Conservation (phyloP, 108 stramenopile species). For the Cyclotella cryptica region DNA sequence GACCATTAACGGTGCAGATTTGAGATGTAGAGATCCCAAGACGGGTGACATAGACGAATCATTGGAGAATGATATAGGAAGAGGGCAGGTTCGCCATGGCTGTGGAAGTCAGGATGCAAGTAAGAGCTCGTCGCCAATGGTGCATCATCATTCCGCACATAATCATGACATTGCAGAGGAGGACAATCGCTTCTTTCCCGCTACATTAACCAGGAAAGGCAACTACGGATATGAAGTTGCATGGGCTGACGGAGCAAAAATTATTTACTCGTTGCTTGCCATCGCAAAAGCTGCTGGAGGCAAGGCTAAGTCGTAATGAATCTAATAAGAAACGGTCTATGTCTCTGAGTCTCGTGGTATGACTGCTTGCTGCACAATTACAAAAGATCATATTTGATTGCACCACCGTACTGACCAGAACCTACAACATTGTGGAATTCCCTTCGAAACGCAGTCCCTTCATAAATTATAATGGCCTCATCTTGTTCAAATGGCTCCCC, state of each 20-base stretch:
- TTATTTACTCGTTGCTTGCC: slow-evolving; percentile 80
- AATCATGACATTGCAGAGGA: slow-evolving; percentile 17
- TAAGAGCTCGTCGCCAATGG: slow-evolving; percentile 30
- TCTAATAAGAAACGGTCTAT: background rate
- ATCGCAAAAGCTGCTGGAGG: slow-evolving; percentile 81
- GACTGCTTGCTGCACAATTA: background rate
- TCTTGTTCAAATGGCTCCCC: background rate
- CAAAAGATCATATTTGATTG: background rate
- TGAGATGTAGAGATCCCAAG: slow-evolving; percentile 78
- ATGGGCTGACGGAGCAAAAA: slow-evolving; percentile 85
- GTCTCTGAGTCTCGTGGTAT: too few species aligned
- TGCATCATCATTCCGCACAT: slow-evolving; percentile 36
- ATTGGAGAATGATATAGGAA: slow-evolving; percentile 5
- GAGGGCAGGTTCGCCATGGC: background rate
- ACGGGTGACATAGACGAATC: slow-evolving; percentile 61
- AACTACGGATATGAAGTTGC: slow-evolving; percentile 84
- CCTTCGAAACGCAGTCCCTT: background rate
- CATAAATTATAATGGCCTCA: background rate
- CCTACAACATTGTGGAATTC: background rate
- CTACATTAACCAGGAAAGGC: slow-evolving; percentile 73
- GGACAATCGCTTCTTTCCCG: slow-evolving; percentile 54
- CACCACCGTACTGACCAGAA: slow-evolving; percentile 9
- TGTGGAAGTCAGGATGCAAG: slow-evolving; percentile 39
- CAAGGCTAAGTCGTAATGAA: slow-evolving; percentile 11
- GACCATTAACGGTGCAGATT: slow-evolving; percentile 51